These are phyloP conservation scores for Penicillium concentricum DNA, from an alignment of 2,329 filamentous ascomycete species.

Conservation along the genomic window DNA sequence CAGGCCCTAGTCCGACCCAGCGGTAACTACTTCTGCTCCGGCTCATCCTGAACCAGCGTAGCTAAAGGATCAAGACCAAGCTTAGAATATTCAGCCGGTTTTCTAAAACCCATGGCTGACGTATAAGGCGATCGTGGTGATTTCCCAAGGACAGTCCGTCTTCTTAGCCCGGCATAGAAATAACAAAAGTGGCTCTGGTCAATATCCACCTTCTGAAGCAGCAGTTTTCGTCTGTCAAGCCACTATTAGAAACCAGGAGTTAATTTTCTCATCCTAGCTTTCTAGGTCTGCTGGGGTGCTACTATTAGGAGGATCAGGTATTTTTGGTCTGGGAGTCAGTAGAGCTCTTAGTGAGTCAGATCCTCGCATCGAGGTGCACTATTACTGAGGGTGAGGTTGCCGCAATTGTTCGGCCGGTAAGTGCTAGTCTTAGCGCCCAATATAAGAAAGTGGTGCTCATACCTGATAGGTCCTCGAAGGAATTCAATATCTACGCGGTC, in stretches of 20 bases:
- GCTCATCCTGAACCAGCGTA: background rate
- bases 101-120: background rate
- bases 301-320: background rate
- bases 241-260: background rate
- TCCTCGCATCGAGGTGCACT: background rate
- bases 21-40: background rate
- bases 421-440: background rate
- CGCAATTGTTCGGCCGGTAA: background rate
- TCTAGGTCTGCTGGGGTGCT: background rate
- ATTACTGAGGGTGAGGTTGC: background rate
- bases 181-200: background rate
- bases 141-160: background rate
- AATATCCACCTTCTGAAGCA: background rate
- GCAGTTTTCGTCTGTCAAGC: background rate
- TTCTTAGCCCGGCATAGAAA: background rate
- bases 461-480: constrained; percentile 4
- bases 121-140: background rate
- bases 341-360: constrained; percentile 1
- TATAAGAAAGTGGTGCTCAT: background rate
- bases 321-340: constrained; percentile 1
- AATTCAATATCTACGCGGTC: constrained; percentile 6
- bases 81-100: background rate
- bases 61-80: background rate
- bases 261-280: background rate
- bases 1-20: background rate